Evolutionary conservation across 768 basidiomycete species (phyloP).

Genomic region (Myochromella boudieri): DNA sequence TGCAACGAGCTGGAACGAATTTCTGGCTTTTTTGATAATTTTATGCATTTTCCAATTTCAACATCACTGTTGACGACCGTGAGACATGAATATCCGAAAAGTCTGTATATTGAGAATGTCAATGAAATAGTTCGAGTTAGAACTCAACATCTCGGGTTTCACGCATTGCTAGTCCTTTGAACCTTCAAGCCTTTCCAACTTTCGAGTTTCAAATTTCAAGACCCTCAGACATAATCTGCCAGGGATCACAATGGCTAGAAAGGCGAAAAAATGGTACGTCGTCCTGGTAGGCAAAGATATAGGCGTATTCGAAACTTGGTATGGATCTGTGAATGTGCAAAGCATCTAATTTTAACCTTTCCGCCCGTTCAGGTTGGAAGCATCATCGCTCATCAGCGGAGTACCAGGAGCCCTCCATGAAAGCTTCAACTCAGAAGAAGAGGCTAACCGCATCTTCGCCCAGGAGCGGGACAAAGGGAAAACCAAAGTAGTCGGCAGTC

Average conservation of each 20-base stretch:
- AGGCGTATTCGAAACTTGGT: conserved; percentile 43
- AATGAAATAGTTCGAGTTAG: too few species aligned
- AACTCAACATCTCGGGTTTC: too few species aligned
- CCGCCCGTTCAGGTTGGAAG: conserved; percentile 40
- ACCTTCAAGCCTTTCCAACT: too few species aligned
- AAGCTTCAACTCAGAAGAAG: conserved; percentile 39
- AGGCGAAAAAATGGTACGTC: conserved; percentile 37
- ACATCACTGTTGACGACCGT: too few species aligned
- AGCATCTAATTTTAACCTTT: not conserved
- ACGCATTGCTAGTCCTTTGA: too few species aligned
- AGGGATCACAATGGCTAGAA: conserved; percentile 31
- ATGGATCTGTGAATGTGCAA: conserved; percentile 4
- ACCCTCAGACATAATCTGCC: too few species aligned
- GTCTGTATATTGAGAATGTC: too few species aligned
- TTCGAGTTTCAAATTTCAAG: too few species aligned
- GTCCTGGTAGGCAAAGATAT: conserved; percentile 36
- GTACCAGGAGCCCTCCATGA: conserved; percentile 43
- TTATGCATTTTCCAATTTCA: too few species aligned
- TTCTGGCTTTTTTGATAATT: too few species aligned
- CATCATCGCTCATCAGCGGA: conserved; percentile 39
- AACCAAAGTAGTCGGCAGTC: conserved; percentile 24
- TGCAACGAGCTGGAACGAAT: too few species aligned
- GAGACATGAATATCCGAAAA: too few species aligned
- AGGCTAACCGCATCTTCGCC: conserved; percentile 36
- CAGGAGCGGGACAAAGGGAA: conserved; percentile 27